Evolutionary conservation across 2,329 filamentous ascomycete species (phyloP), one percentile per base, ranked within the genome.

Genomic region (Bipolaris victoriae): DNA sequence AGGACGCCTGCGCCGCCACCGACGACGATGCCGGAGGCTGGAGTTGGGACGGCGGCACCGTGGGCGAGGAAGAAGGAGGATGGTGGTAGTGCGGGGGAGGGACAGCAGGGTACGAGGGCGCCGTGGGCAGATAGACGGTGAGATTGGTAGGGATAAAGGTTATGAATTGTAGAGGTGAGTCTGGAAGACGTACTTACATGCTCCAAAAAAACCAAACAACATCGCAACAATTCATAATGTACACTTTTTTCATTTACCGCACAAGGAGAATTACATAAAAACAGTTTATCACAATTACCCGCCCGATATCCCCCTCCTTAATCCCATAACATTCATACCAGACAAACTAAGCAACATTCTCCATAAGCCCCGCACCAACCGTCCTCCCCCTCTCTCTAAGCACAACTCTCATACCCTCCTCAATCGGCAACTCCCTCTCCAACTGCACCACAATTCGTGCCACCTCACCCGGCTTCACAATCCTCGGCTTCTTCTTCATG

Each of bases 341-440:
- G 33, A 16, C 3, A 5, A 20, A 26, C 49, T 51, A 67, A 7
- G 67, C 67, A 15, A 68, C 67, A 55, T 70, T 67, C 73, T 97
- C 93, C 66, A 98, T 77, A 62, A 97, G 79, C 1, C 95, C 95
- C 36, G 93, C 92, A 10, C 92, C 95, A 57, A 98, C 84, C 1
- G 95, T 98, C 65, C 89, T 86, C 1, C 95, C 95, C 49, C 87
- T 87, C 63, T 87, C 87, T 59, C 95, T 83, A 49, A 99, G 78
- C 26, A 98, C 90, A 43, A 99, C 86, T 64, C 92, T 84, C 63
- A 89, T 88, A 0, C 90, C 91, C 15, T 84, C 83, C 76, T 97
- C 95, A 45, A 98, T 76, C 15, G 95, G 92, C 51, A 95, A 85
- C 62, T 88, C 88, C 20, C 82, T 80, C 48, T 88, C 87, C 69